phyloP scores from a whole-genome alignment of 2,329 filamentous ascomycete genomes.

The Trichoderma sp. region DNA sequence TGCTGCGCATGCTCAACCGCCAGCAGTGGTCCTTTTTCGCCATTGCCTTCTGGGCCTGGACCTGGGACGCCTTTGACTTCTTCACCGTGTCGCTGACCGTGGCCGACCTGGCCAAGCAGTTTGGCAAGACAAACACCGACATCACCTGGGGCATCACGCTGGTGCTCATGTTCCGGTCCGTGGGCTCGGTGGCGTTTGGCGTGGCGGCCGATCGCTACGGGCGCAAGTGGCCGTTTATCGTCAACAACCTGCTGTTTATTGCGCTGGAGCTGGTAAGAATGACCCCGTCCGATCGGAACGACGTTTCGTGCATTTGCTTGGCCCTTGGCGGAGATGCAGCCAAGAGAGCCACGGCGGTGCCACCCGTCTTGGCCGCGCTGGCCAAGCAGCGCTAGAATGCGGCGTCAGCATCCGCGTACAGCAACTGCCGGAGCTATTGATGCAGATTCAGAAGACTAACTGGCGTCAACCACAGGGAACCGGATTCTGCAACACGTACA shows the following conservation, averaged over 20 bases:
- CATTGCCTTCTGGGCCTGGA: constrained; percentile 60
- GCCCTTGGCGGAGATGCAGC: neutral
- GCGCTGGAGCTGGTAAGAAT: constrained; percentile 66
- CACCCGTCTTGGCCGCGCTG: constrained; percentile 27
- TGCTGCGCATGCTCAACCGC: constrained; percentile 51
- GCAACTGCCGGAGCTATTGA: constrained; percentile 16
- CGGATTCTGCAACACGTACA: constrained; percentile 68
- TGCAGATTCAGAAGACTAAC: neutral
- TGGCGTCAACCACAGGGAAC: constrained; percentile 50
- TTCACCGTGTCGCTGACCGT: constrained; percentile 65
- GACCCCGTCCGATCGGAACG: neutral
- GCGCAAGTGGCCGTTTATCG: constrained; percentile 70
- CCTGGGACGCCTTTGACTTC: constrained; percentile 67
- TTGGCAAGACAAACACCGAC: constrained; percentile 56
- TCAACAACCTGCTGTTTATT: constrained; percentile 74
- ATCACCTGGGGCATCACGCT: constrained; percentile 67
- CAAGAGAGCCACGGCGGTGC: constrained; percentile 17
- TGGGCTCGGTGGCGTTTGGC: constrained; percentile 57
- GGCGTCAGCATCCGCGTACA: neutral
- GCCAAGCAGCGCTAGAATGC: neutral
- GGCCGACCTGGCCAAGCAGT: constrained; percentile 53
- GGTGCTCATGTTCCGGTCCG: constrained; percentile 61
- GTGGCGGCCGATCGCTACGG: constrained; percentile 59
- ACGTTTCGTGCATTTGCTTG: neutral
- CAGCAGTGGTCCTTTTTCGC: constrained; percentile 59